Conservation (phyloP, 306 rosid genomes). For the Casuarina cunninghamiana region DNA sequence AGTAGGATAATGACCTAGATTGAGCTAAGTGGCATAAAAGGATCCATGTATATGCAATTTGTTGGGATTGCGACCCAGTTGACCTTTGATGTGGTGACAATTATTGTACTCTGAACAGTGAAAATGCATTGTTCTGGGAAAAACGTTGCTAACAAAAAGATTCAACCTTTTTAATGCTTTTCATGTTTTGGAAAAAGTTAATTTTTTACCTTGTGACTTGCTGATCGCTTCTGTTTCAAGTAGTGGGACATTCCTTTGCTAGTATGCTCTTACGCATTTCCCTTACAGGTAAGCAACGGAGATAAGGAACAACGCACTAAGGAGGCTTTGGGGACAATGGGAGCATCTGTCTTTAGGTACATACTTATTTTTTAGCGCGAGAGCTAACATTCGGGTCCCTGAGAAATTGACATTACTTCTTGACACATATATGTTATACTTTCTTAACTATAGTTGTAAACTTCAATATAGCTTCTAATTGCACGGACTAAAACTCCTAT, state of each 20-base stretch:
- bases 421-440: neutral
- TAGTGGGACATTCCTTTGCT: neutral
- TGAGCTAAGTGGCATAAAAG: neutral
- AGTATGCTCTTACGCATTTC: neutral
- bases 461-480: neutral
- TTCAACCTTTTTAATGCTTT: neutral
- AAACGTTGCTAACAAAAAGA: neutral
- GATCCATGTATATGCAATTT: neutral
- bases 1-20: neutral
- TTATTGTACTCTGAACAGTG: neutral
- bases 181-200: neutral
- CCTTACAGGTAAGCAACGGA: constrained; percentile 75
- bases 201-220: neutral
- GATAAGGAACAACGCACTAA: constrained; percentile 70
- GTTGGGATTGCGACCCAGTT: neutral
- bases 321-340: constrained; percentile 96
- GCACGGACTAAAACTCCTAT: neutral
- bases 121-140: neutral
- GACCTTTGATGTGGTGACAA: neutral
- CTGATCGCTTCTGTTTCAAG: neutral
- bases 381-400: neutral
- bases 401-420: neutral
- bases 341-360: constrained; percentile 95
- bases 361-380: neutral
- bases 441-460: neutral